Evolutionary conservation across 192 early-diverging fungal genomes (phyloP), one percentile per base, ranked within the genome.

Genomic region (Mortierella hygrophila): DNA sequence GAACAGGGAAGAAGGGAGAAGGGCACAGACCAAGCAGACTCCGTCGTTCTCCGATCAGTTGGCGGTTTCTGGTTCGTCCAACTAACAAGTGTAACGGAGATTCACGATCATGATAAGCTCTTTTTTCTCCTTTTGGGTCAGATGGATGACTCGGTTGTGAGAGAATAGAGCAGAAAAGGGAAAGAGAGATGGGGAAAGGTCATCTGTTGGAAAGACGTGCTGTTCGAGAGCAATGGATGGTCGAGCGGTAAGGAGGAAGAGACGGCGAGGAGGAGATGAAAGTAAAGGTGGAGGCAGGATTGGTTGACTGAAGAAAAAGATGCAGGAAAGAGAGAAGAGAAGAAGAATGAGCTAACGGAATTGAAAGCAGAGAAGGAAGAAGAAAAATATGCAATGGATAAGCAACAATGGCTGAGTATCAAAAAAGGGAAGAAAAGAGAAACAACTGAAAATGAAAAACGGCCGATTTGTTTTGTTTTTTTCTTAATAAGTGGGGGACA

Each of bases 1-100:
- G 57, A 60, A n/a, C 57, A 65, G 29, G 60, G 26, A 15, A 65
- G 10, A 23, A 65, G 10, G n/a, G 21, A 23, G 23, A 57, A 9
- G 60, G 60, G 60, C 60, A 65, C 60, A 65, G 60, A 65, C 60
- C 60, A 65, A 32, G 26, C 29, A 65, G 26, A 32, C 13, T 65
- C 60, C 60, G 60, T 65, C 3, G 60, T 65, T 65, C 60, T 65
- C 60, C 60, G 60, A 65, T 65, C n/a, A 26, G n/a, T 65, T 10
- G 55, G n/a, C n/a, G 55, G 60, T 35, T 65, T 65, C 60, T 65
- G 60, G 60, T 65, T 65, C 29, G 60, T 65, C 60, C 32, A 11
- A 46, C 49, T 15, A 21, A 21, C 49, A 46, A 16, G 49, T 52
- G 4, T 20, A 18, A 16, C 49, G 16, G 49, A 2, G 2, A 49